A percentile compares a stretch with the other conserved stretches of the same genome.
These are phyloP conservation scores for Candida anutae DNA, from an alignment of 1,139 yeast genomes.

Conservation along the genomic window DNA sequence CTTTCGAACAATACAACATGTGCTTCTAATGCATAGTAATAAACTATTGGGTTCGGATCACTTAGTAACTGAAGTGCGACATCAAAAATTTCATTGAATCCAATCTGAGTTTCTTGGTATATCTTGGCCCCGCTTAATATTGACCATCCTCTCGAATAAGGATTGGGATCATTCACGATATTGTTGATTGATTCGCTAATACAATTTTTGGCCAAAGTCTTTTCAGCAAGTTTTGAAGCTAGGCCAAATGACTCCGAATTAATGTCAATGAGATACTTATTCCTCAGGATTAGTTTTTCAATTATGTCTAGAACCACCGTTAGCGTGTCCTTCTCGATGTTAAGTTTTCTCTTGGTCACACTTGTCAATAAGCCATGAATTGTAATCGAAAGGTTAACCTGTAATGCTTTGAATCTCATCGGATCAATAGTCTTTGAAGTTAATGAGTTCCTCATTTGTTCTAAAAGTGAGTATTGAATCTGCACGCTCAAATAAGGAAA, in stretches of 20 bases:
- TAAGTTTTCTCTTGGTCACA: constrained; percentile 16
- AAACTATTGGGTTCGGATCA: constrained; percentile 85
- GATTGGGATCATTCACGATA: constrained; percentile 50
- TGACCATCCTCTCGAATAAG: constrained; percentile 59
- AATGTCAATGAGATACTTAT: constrained; percentile 33
- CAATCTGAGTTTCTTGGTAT: constrained; percentile 31
- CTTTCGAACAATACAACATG: constrained; percentile 47
- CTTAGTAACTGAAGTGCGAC: constrained; percentile 53
- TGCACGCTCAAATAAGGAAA: constrained; percentile 72
- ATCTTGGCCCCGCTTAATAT: constrained; percentile 56
- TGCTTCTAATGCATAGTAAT: constrained; percentile 62
- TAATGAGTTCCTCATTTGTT: constrained; percentile 57
- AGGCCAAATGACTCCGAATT: constrained; percentile 69
- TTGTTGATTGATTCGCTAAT: constrained; percentile 50
- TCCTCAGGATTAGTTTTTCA: constrained; percentile 35
- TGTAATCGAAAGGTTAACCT: constrained; percentile 57
- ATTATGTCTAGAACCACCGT: constrained; percentile 51
- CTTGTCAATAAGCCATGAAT: constrained; percentile 48
- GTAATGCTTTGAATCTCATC: constrained; percentile 40
- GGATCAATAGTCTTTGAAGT: constrained; percentile 23
- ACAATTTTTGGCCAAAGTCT: constrained; percentile 34
- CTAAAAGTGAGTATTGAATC: constrained; percentile 80
- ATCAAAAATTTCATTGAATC: constrained; percentile 40
- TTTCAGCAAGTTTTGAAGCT: constrained; percentile 35
- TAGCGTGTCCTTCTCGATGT: constrained; percentile 40